Conservation (phyloP, 2,329 filamentous ascomycete species). For the Penicillium corylophilum region DNA sequence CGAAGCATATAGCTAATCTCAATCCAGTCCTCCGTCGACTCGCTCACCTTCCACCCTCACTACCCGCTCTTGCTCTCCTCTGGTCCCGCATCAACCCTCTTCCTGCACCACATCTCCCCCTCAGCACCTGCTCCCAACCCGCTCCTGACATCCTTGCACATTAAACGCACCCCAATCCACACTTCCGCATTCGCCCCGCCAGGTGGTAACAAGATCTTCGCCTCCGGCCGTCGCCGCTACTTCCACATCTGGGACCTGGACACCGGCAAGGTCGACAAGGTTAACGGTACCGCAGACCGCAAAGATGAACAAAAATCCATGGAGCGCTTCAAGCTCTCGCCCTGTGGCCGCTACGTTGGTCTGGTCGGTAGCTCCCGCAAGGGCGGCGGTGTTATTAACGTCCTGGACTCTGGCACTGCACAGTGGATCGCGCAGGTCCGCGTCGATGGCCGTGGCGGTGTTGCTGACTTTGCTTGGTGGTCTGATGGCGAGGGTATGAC, state of each 20-base stretch:
- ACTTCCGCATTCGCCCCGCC: slow-evolving; percentile 77
- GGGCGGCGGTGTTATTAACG: slow-evolving; percentile 83
- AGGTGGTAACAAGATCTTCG: slow-evolving; percentile 75
- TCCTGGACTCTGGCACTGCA: slow-evolving; percentile 74
- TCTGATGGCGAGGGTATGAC: slow-evolving; percentile 75
- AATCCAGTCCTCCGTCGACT: slow-evolving; percentile 67
- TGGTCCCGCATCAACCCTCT: slow-evolving; percentile 79
- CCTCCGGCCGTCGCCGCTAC: slow-evolving; percentile 82
- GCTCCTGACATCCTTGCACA: slow-evolving; percentile 83
- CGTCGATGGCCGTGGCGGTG: slow-evolving; percentile 76
- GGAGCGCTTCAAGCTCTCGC: slow-evolving; percentile 85
- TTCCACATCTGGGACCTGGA: slow-evolving; percentile 93
- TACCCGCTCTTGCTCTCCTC: slow-evolving; percentile 88
- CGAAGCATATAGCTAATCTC: neutral
- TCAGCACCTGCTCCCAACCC: slow-evolving; percentile 79
- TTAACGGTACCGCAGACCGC: slow-evolving; percentile 68
- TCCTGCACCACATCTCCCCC: slow-evolving; percentile 83
- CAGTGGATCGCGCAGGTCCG: slow-evolving; percentile 86
- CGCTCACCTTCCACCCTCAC: slow-evolving; percentile 83
- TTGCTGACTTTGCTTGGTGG: slow-evolving; percentile 95
- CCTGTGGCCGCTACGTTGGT: slow-evolving; percentile 82
- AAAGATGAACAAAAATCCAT: slow-evolving; percentile 81
- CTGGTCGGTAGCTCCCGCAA: slow-evolving; percentile 77
- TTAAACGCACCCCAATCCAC: slow-evolving; percentile 78
- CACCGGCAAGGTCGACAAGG: slow-evolving; percentile 77